Conservation (phyloP, 208 protist genomes). For the Trypanosomatidae sp. region DNA sequence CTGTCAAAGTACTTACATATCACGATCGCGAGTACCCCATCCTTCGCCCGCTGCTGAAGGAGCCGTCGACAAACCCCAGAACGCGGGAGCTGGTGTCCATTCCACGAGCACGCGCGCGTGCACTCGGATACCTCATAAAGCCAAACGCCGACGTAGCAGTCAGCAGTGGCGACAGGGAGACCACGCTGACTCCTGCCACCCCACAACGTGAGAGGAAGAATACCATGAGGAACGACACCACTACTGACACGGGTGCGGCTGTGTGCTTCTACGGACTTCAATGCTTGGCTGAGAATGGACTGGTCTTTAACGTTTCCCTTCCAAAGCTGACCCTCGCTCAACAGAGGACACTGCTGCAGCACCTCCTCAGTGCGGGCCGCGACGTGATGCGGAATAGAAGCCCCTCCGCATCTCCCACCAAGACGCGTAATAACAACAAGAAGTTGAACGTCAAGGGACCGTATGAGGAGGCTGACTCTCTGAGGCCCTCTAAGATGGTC, state of each 20-base stretch:
- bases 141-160: constrained; percentile 13
- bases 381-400: not conserved
- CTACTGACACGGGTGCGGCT: constrained; percentile 3
- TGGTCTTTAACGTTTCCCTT: constrained; percentile 78
- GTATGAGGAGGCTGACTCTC: not conserved
- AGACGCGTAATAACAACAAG: not conserved
- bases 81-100: constrained; percentile 61
- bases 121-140: constrained; percentile 29
- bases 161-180: not conserved
- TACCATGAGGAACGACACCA: not conserved
- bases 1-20: constrained; percentile 79
- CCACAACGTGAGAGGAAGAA: not conserved
- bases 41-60: constrained; percentile 76
- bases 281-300: constrained; percentile 77
- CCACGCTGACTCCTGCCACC: not conserved
- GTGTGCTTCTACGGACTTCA: constrained; percentile 83
- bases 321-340: constrained; percentile 58
- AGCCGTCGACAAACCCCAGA: constrained; percentile 64
- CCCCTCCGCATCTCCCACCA: not conserved
- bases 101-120: constrained; percentile 24
- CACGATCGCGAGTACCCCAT: constrained; percentile 78
- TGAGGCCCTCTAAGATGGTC: constrained; percentile 3
- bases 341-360: constrained; percentile 62
- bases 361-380: constrained; percentile 48
- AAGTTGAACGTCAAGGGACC: constrained; percentile 12